Evolutionary conservation across 73 alveolate genomes (phyloP).

Genomic region (Blepharisma stoltei): DNA sequence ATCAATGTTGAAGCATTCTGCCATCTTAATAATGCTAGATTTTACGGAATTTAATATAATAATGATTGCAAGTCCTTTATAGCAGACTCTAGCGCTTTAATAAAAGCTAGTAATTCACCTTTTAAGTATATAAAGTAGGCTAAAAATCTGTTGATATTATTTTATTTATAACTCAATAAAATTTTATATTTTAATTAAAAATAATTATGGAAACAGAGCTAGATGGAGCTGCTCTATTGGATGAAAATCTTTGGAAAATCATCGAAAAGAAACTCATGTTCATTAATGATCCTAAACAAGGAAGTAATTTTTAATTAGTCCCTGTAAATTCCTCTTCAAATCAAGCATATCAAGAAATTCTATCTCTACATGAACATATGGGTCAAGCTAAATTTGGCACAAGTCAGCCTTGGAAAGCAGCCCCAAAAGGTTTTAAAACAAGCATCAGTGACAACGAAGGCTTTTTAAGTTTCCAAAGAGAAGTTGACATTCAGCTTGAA

Average conservation of each 20-base stretch:
- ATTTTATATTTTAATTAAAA: too few species aligned
- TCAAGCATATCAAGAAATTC: neutral
- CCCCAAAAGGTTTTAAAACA: neutral
- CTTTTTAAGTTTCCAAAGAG: neutral
- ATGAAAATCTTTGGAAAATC: slow-evolving; percentile 17
- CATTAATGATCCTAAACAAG: slow-evolving; percentile 11
- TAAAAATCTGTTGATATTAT: too few species aligned
- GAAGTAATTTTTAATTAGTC: neutral
- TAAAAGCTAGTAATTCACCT: too few species aligned
- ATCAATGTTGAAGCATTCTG: too few species aligned
- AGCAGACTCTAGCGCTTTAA: too few species aligned
- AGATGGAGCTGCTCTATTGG: neutral
- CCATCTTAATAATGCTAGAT: too few species aligned
- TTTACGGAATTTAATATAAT: too few species aligned
- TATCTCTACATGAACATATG: neutral
- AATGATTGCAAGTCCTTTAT: too few species aligned
- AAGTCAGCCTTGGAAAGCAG: neutral
- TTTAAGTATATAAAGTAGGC: too few species aligned
- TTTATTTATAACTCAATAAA: too few species aligned
- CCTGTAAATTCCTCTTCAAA: neutral
- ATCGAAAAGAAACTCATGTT: slow-evolving; percentile 21
- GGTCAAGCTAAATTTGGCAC: neutral
- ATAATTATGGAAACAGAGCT: neutral
- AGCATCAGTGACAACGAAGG: neutral
- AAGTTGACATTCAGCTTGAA: slow-evolving; percentile 13